Conservation (phyloP, 805 yeast species). For the Barnettozyma populi region DNA sequence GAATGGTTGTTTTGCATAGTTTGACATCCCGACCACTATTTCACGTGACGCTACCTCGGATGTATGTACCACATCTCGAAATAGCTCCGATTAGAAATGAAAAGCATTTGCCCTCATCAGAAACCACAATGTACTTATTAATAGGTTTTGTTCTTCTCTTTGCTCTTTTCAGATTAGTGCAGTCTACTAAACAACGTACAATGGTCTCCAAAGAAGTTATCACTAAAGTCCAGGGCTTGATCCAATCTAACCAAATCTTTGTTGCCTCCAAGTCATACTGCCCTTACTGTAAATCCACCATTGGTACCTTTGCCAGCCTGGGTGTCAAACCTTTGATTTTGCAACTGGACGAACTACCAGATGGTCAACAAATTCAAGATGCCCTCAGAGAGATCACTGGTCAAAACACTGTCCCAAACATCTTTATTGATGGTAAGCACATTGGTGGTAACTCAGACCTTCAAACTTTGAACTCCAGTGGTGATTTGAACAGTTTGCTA, state of each 20-base stretch:
- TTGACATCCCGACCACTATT: background rate
- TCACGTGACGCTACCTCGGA: background rate
- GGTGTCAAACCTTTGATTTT: constrained; percentile 42
- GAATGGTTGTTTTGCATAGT: too few species aligned
- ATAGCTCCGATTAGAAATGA: background rate
- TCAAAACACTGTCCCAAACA: constrained; percentile 90
- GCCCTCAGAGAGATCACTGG: constrained; percentile 76
- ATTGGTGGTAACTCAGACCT: constrained; percentile 93
- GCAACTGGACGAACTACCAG: constrained; percentile 46
- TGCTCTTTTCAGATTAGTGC: background rate
- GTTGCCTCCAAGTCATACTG: constrained; percentile 80
- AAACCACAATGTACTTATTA: background rate
- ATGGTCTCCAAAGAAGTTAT: constrained; percentile 58
- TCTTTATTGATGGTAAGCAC: constrained; percentile 86
- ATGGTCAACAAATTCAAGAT: constrained; percentile 77
- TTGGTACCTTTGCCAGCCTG: constrained; percentile 32
- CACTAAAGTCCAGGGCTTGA: constrained; percentile 55
- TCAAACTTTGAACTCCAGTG: constrained; percentile 61
- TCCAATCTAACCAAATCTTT: constrained; percentile 61
- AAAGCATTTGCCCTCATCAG: background rate
- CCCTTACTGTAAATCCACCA: constrained; percentile 53
- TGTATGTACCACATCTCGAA: background rate
- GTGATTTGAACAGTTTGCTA: constrained; percentile 45
- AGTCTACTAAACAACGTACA: constrained; percentile 5
- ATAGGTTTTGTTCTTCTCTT: constrained; percentile 1